These are phyloP conservation scores for Debaryomycetaceae sp. DNA, from an alignment of 1,139 yeast species.

Conservation along the genomic window DNA sequence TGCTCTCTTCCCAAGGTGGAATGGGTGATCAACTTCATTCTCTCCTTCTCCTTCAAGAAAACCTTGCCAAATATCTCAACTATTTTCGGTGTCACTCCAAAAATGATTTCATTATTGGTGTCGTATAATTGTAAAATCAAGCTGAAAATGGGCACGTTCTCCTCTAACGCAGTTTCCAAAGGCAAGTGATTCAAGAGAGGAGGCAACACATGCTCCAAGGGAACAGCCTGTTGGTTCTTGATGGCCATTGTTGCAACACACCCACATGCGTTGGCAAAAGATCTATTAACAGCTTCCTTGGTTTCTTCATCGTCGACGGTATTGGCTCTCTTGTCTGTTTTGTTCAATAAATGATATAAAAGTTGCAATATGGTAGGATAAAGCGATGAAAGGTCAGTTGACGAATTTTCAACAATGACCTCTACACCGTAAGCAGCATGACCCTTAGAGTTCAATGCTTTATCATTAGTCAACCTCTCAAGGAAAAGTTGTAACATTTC, in stretches of 20 bases:
- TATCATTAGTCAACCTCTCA: constrained; percentile 68
- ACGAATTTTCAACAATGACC: constrained; percentile 59
- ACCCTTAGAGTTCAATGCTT: constrained; percentile 86
- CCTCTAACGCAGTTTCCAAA: constrained; percentile 84
- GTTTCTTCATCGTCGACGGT: constrained; percentile 69
- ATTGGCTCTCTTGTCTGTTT: constrained; percentile 68
- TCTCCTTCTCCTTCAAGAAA: constrained; percentile 70
- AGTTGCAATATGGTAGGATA: constrained; percentile 72
- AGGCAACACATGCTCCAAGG: constrained; percentile 75
- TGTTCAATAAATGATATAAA: constrained; percentile 73
- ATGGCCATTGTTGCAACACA: constrained; percentile 92
- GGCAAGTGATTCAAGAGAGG: constrained; percentile 80
- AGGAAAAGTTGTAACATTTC: constrained; percentile 70
- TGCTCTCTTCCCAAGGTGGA: constrained; percentile 83
- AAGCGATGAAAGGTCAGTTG: constrained; percentile 55
- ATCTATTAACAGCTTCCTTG: constrained; percentile 75
- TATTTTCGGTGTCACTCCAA: constrained; percentile 58
- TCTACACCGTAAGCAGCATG: constrained; percentile 98
- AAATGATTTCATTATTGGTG: constrained; percentile 54
- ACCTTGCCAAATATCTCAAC: constrained; percentile 68
- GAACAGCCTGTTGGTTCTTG: constrained; percentile 69
- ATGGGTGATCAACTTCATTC: constrained; percentile 63
- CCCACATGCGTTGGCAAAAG: constrained; percentile 93
- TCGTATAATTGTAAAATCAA: constrained; percentile 71
- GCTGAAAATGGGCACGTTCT: constrained; percentile 85